phyloP scores from a whole-genome alignment of 192 early-diverging fungal genomes.

The Dissophora globulifera region DNA sequence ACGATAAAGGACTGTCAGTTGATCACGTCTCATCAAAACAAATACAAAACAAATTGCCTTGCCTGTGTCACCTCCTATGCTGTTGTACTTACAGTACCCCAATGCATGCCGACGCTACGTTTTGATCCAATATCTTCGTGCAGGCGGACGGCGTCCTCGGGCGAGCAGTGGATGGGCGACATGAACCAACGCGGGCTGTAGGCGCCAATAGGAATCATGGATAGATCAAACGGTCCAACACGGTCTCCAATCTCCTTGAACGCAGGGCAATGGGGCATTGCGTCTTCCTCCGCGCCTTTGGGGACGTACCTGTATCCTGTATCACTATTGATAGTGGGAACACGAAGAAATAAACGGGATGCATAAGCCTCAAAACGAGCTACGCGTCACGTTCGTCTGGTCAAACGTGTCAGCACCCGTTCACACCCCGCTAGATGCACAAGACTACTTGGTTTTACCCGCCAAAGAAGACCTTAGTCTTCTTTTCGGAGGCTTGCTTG shows the following conservation, averaged over 20 bases:
- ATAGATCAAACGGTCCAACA: conserved; percentile 77
- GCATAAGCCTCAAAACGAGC: no score
- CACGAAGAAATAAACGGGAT: no score
- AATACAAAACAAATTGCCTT: no score
- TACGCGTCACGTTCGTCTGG: neutral
- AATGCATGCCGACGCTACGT: conserved; percentile 82
- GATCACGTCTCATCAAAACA: neutral
- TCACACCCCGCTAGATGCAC: no score
- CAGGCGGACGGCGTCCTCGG: conserved; percentile 82
- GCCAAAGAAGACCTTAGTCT: conserved; percentile 65
- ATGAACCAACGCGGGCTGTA: conserved; percentile 82
- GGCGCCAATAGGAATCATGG: conserved; percentile 88
- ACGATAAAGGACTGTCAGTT: neutral
- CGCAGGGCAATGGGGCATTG: conserved; percentile 77
- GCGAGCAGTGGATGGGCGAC: conserved; percentile 79
- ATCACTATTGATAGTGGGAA: conserved; percentile 62
- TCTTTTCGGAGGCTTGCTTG: conserved; percentile 36
- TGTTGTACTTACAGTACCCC: conserved; percentile 69
- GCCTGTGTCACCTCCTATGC: no score
- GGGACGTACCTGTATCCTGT: conserved; percentile 81
- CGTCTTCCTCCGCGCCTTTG: conserved; percentile 53
- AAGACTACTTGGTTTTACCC: conserved; percentile 62
- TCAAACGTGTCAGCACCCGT: neutral
- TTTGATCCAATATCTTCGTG: conserved; percentile 78
- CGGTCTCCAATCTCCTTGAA: conserved; percentile 85